Evolutionary conservation across 345 rosid species (phyloP).

Genomic region (Nasturtium officinale): DNA sequence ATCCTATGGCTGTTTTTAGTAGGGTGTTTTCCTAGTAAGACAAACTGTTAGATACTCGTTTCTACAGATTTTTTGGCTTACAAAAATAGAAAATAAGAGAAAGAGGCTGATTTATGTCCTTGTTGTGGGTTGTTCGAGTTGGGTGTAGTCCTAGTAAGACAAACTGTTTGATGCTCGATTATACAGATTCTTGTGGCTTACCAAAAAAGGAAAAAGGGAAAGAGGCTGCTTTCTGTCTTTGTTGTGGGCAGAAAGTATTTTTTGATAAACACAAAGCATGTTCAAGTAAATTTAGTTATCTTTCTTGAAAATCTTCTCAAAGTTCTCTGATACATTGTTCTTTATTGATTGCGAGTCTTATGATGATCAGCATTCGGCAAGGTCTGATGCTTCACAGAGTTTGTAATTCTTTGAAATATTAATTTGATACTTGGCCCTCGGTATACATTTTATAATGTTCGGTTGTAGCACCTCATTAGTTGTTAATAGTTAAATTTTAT

Average conservation of each 20-base stretch:
- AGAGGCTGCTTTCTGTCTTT: slow-evolving; percentile 23
- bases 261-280: slow-evolving; percentile 12
- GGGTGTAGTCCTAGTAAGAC: slow-evolving; percentile 17
- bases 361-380: slow-evolving; percentile 8
- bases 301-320: no score
- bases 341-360: slow-evolving; percentile 17
- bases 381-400: slow-evolving; percentile 18
- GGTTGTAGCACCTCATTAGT: background rate
- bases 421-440: background rate
- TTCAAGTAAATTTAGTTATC: slow-evolving; percentile 6
- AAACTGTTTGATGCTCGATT: slow-evolving; percentile 21
- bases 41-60: slow-evolving; percentile 12
- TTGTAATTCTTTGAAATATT: background rate
- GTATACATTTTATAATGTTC: slow-evolving; percentile 5
- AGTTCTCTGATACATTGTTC: slow-evolving; percentile 16
- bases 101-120: slow-evolving; percentile 1
- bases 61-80: slow-evolving; percentile 8
- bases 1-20: background rate
- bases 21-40: slow-evolving; percentile 7
- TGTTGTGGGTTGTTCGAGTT: slow-evolving; percentile 13
- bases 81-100: background rate
- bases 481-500: slow-evolving; percentile 11
- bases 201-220: background rate
- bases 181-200: slow-evolving; percentile 4
- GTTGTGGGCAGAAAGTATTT: slow-evolving; percentile 10